Evolutionary conservation across 305 asterid genomes (phyloP), one percentile per base, ranked within the genome.

Genomic region (Nicotiana rustica): DNA sequence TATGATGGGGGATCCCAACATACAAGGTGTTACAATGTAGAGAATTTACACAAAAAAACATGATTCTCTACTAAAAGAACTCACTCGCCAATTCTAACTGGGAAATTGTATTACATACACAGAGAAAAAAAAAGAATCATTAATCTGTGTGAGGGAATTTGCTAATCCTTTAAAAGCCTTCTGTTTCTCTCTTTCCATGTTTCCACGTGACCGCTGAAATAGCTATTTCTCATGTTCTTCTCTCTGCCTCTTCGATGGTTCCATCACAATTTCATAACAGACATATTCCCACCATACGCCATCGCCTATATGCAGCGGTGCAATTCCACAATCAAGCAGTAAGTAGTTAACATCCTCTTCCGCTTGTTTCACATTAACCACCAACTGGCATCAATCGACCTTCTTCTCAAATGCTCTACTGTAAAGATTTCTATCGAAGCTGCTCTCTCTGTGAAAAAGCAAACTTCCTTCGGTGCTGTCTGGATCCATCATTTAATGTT

Each of bases 241-340:
- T 47, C 21, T 49, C 19, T 38, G 8, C 18, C 14, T 73, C 79
- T 73, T 47, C 21, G 79, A 52, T 75, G 17, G 47, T 52, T 52
- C 29, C 80, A 55, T 75, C 80, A 75, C 47, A 62, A 52, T 52
- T 75, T 29, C 47, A 75, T 52, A 75, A 41, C 65, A 75, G 55
- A 75, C 17, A 29, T 29, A 12, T 10, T 52, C 59, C 59, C 59
- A 75, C 80, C 80, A 29, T 52, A 25, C 47, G 55, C 31, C 65
- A 25, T 52, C 31, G 15, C 47, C 17, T 75, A 29, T 49, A 21
- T 1, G 4, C 65, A 29, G 31, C 29, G 31, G 65, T 52, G 15
- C 29, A 75, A 75, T 52, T 52, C 29, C 47, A 4, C 31, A 75
- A 21, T 75, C 65, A 75, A 52, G 80, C 29, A 7, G 15, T 25